Percentiles rank a stretch among this genome's conserved stretches.
These are phyloP conservation scores for Arctostaphylos glauca DNA, from an alignment of 148 eudicot species.

Conservation along the genomic window DNA sequence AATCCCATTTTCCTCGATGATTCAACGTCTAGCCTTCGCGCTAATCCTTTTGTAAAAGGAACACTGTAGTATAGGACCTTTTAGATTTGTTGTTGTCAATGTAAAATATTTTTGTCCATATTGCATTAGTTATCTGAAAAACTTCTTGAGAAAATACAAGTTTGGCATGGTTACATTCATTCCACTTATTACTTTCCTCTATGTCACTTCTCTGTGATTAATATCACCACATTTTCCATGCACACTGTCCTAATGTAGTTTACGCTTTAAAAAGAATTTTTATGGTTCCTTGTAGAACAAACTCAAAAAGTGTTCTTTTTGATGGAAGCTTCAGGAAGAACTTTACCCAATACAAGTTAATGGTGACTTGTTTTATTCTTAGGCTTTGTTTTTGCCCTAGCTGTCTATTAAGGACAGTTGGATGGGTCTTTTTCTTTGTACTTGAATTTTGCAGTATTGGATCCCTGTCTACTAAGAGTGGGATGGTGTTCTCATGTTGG, in stretches of 20 bases:
- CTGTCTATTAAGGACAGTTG: too few relatives aligned
- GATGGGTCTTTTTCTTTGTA: too few relatives aligned
- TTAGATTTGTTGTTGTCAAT: not conserved
- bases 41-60: not conserved
- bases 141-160: not conserved
- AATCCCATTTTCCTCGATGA: too few relatives aligned
- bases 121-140: not conserved
- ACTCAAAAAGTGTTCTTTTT: not conserved
- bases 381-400: too few relatives aligned
- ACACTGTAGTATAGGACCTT: not conserved
- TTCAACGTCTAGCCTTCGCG: too few relatives aligned
- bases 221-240: not conserved
- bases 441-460: too few relatives aligned
- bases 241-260: not conserved
- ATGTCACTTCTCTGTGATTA: not conserved
- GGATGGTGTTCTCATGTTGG: too few relatives aligned
- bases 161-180: conserved; percentile 4
- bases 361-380: not conserved
- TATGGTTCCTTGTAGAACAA: not conserved
- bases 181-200: not conserved
- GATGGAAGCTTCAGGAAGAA: not conserved
- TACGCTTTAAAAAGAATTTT: not conserved
- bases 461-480: too few relatives aligned
- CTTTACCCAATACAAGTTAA: too few relatives aligned
- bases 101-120: not conserved